These are phyloP conservation scores for Mycena amicta DNA, from an alignment of 768 basidiomycete genomes.

Conservation along the genomic window DNA sequence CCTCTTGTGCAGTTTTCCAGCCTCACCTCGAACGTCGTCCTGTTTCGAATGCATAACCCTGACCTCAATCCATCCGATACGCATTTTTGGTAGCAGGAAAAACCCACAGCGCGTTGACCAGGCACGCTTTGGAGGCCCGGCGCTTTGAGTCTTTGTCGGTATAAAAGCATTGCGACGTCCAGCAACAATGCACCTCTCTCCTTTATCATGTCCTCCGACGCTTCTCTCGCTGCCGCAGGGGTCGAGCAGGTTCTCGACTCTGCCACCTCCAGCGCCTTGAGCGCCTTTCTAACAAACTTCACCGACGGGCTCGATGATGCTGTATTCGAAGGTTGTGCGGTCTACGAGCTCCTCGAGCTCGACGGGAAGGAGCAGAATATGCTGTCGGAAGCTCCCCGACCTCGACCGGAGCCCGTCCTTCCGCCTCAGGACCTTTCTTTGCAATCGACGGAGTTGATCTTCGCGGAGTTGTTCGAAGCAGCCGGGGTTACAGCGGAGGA, in stretches of 20 bases:
- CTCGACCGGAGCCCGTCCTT: background rate
- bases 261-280: background rate
- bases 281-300: too few relatives aligned
- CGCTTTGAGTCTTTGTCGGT: too few relatives aligned
- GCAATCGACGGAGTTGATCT: background rate
- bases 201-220: background rate
- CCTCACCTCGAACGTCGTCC: slow-evolving; percentile 38
- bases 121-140: too few relatives aligned
- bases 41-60: slow-evolving; percentile 32
- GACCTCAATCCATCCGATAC: slow-evolving; percentile 32
- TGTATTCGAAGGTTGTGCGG: background rate
- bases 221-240: too few relatives aligned
- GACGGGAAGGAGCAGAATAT: too few relatives aligned
- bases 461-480: background rate
- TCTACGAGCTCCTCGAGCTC: background rate
- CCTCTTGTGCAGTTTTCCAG: slow-evolving; percentile 36
- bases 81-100: slow-evolving; percentile 35
- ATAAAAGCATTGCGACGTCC: background rate
- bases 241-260: background rate
- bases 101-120: too few relatives aligned
- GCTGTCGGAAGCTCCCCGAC: background rate
- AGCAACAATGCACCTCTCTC: background rate
- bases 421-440: background rate
- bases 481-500: background rate
- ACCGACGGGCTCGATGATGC: background rate